Evolutionary conservation across 2,329 filamentous ascomycete genomes (phyloP), one percentile per base, ranked within the genome.

Genomic region (Pseudocercospora macadamiae): DNA sequence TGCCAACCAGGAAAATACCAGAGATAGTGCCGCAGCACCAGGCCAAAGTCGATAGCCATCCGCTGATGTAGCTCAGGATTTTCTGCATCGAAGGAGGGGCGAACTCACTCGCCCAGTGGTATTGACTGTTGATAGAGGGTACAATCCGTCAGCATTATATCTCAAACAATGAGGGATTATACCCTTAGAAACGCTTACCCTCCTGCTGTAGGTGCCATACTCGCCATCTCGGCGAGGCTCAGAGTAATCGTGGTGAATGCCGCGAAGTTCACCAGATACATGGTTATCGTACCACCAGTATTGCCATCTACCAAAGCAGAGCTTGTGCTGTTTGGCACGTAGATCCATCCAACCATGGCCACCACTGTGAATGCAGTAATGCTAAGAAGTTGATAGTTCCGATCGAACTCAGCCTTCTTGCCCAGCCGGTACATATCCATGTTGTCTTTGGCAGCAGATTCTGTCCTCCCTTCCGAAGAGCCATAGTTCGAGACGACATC

Each of bases 1-100:
- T 57, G 4, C 45, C 57, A 16, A 32, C 57, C n/a, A 60, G 30
- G 12, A 56, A 60, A 7, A 47, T 54, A 36, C 44, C 36, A 37
- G 45, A 42, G 12, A 52, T 52, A 42, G 66, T 53, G 16, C 55
- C 34, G 54, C 48, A 60, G 25, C 52, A 51, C 60, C 56, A 64
- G 14, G 51, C 56, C 7, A 59, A 45, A 19, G 54, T 54, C 21
- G 49, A 56, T 4, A 63, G 45, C 62, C 62, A 64, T 19, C 62
- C 62, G 10, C 55, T 44, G n/a, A 55, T 53, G 16, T 61, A 64
- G 9, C 48, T 54, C 7, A 58, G 36, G 19, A 58, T 49, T 12
- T 57, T 57, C 10, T 54, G 55, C 26, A 42, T 42, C 2, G 48
- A 49, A 7, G 56, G 37, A 18, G 58, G 53, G 6, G 56, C 56